Conservation (phyloP, 352 stramenopile genomes). For the Pythium phragmitis region DNA sequence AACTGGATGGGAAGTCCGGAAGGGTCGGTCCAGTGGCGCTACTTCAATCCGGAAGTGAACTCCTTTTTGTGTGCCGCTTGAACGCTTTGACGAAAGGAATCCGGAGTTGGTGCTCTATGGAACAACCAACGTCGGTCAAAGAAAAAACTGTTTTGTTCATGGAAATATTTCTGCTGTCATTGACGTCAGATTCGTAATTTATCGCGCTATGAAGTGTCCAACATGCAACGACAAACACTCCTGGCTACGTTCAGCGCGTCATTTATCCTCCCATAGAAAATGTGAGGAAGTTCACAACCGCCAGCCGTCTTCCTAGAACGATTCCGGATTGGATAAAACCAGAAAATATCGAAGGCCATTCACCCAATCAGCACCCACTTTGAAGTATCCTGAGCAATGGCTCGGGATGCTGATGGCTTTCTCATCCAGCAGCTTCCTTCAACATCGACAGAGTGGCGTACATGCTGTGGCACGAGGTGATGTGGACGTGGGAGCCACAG, state of each 20-base stretch:
- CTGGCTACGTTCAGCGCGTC: slow-evolving; percentile 16
- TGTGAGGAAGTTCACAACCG: slow-evolving; percentile 16
- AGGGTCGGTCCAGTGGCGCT: neutral
- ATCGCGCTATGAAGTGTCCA: neutral
- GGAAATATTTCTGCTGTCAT: neutral
- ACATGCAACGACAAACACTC: neutral
- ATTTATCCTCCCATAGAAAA: slow-evolving; percentile 23
- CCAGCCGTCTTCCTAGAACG: neutral
- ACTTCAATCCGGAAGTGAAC: slow-evolving; percentile 25
- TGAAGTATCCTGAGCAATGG: slow-evolving; percentile 1
- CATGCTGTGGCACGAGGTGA: neutral
- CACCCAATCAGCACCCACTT: slow-evolving; percentile 7
- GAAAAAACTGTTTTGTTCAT: neutral
- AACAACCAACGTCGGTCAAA: neutral
- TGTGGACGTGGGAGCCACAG: too few relatives aligned
- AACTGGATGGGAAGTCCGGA: neutral
- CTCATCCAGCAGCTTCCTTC: neutral
- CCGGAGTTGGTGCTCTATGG: slow-evolving; percentile 2
- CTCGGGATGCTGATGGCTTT: neutral
- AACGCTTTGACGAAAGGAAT: slow-evolving; percentile 15
- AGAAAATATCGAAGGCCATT: slow-evolving; percentile 1
- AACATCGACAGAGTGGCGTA: too few relatives aligned
- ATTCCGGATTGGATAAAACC: slow-evolving; percentile 15
- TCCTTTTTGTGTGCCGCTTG: slow-evolving; percentile 12
- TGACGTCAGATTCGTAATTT: neutral